A percentile compares a stretch with the other conserved stretches of the same genome.
These are phyloP conservation scores for Talaromyces proteolyticus DNA, from an alignment of 495 filamentous ascomycete genomes.

Conservation along the genomic window DNA sequence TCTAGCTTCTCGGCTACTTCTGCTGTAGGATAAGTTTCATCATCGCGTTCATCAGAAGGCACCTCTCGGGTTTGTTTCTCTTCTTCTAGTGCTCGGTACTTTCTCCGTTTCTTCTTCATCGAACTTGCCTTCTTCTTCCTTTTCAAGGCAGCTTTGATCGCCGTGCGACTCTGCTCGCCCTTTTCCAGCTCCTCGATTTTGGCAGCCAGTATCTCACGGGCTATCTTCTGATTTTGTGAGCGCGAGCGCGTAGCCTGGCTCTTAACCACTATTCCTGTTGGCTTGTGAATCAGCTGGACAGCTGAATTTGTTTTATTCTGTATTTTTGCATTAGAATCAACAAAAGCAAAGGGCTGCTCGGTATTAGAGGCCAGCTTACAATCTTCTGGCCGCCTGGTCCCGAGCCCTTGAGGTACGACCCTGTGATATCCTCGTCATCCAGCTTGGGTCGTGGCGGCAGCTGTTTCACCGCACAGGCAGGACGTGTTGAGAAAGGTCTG, in stretches of 20 bases:
- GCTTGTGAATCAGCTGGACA: conserved; percentile 86
- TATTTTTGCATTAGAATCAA: background rate
- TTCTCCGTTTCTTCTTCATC: conserved; percentile 59
- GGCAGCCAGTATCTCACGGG: conserved; percentile 70
- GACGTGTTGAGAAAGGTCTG: conserved; percentile 21
- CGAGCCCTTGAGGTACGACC: conserved; percentile 84
- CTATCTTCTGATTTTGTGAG: conserved; percentile 83
- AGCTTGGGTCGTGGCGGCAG: conserved; percentile 73
- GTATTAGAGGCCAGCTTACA: conserved; percentile 16
- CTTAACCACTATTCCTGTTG: conserved; percentile 87
- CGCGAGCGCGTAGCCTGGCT: conserved; percentile 85
- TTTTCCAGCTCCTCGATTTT: conserved; percentile 64
- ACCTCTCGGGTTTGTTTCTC: conserved; percentile 33
- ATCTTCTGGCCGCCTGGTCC: conserved; percentile 97
- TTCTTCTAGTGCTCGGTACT: conserved; percentile 51
- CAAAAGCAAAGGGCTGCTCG: too few relatives aligned
- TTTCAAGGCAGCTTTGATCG: conserved; percentile 47
- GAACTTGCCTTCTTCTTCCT: conserved; percentile 61
- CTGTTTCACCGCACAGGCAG: conserved; percentile 34
- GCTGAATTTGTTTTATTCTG: conserved; percentile 97
- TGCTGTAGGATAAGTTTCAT: too few relatives aligned
- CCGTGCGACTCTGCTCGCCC: conserved; percentile 51
- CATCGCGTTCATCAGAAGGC: conserved; percentile 32
- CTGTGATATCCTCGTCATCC: conserved; percentile 69
- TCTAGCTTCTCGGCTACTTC: conserved; percentile 33